Conservation (phyloP, 2,329 filamentous ascomycete genomes). For the Cladosporium sp. region DNA sequence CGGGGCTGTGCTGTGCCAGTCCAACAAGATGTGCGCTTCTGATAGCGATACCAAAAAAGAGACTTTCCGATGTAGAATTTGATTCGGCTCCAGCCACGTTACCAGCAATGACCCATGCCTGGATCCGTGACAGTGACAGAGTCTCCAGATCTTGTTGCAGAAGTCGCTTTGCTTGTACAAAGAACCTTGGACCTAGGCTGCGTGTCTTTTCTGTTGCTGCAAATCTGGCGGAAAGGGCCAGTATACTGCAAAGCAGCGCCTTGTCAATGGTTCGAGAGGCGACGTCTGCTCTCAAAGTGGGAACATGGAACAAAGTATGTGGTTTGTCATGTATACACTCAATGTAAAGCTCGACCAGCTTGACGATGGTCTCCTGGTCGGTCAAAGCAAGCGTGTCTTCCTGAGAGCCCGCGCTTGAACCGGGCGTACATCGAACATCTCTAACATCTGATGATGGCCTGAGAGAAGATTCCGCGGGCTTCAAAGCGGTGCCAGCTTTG, state of each 20-base stretch:
- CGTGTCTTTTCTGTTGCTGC: slow-evolving; percentile 30
- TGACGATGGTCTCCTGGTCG: not conserved
- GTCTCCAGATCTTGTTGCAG: slow-evolving; percentile 38
- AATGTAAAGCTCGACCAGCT: slow-evolving; percentile 36
- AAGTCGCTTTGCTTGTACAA: slow-evolving; percentile 26
- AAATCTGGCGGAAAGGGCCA: slow-evolving; percentile 1
- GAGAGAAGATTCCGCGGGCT: not conserved
- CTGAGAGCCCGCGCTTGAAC: not conserved
- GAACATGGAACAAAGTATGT: slow-evolving; percentile 40
- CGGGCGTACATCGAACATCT: not conserved
- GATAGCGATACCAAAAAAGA: slow-evolving; percentile 40
- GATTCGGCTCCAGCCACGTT: slow-evolving; percentile 40
- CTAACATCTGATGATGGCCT: not conserved
- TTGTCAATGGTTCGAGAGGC: not conserved
- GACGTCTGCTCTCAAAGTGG: slow-evolving; percentile 23
- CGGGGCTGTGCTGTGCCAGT: slow-evolving; percentile 8
- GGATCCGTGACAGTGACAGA: slow-evolving; percentile 43
- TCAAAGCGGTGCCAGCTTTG: not conserved
- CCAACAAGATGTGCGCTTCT: slow-evolving; percentile 23
- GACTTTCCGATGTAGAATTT: slow-evolving; percentile 41
- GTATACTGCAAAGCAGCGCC: slow-evolving; percentile 12
- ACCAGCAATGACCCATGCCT: slow-evolving; percentile 46
- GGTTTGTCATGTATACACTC: slow-evolving; percentile 40
- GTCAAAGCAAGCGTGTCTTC: not conserved
- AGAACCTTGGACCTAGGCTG: slow-evolving; percentile 22